Conservation (phyloP, 768 basidiomycete species). For the Naganishia randhawae region DNA sequence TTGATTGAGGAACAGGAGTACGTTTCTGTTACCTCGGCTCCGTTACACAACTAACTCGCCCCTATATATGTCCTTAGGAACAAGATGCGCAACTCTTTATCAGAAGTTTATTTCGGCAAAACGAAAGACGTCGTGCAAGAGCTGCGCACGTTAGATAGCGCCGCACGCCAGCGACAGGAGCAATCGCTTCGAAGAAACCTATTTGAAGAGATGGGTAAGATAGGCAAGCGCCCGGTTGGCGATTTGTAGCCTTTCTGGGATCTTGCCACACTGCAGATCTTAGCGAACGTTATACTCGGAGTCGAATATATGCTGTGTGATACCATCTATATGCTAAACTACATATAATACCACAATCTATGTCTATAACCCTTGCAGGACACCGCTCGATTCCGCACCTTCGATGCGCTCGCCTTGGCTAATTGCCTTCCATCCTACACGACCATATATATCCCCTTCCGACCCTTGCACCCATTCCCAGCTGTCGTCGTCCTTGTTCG, state of each 20-base stretch:
- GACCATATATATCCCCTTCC: slow-evolving; percentile 26
- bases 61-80: slow-evolving; percentile 54
- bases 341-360: slow-evolving; percentile 1
- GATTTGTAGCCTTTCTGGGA: neutral
- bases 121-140: slow-evolving; percentile 93
- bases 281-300: neutral
- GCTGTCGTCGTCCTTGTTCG: slow-evolving; percentile 19
- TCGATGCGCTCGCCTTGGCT: slow-evolving; percentile 23
- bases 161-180: slow-evolving; percentile 2
- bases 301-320: neutral
- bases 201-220: slow-evolving; percentile 23
- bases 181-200: slow-evolving; percentile 16
- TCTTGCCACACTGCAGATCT: neutral
- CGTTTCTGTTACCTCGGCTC: slow-evolving; percentile 23
- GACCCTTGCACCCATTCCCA: slow-evolving; percentile 25
- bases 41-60: neutral
- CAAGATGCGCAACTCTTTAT: slow-evolving; percentile 90
- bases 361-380: slow-evolving; percentile 26
- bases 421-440: slow-evolving; percentile 28
- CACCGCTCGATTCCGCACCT: slow-evolving; percentile 19
- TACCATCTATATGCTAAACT: slow-evolving; percentile 8
- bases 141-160: slow-evolving; percentile 76
- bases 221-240: slow-evolving; percentile 8
- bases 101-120: slow-evolving; percentile 91
- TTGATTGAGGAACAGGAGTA: slow-evolving; percentile 97